Conservation (phyloP, 2,329 filamentous ascomycete species). For the Aspergillus sergii region DNA sequence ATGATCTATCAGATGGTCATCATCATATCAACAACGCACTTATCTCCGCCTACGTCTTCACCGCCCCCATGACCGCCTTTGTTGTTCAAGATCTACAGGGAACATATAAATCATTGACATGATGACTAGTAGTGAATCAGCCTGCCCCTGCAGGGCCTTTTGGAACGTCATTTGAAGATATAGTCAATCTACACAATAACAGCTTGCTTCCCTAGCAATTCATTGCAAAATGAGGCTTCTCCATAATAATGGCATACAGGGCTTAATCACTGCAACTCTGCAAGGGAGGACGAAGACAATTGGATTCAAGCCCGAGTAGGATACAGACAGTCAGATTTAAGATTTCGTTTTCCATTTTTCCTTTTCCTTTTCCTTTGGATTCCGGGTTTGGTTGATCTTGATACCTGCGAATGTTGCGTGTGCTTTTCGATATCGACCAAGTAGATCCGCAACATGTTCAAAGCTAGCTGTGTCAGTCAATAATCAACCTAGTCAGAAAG, state of each 20-base stretch:
- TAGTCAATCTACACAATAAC: neutral
- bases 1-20: conserved; percentile 8
- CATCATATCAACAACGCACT: conserved; percentile 9
- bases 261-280: neutral
- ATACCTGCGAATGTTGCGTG: neutral
- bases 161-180: neutral
- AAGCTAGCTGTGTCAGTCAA: neutral
- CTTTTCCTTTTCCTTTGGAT: neutral
- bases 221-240: neutral
- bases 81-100: neutral
- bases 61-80: conserved; percentile 4
- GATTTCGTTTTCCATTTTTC: neutral
- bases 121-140: neutral
- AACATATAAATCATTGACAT: neutral
- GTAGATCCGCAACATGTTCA: neutral
- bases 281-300: neutral
- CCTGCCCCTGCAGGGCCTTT: neutral
- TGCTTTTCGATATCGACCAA: neutral
- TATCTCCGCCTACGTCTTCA: neutral
- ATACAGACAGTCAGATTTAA: neutral
- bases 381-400: neutral
- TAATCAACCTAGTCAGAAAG: neutral
- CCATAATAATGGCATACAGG: neutral
- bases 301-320: neutral
- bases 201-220: neutral